Evolutionary conservation across 2,329 filamentous ascomycete species (phyloP), one percentile per base, ranked within the genome.

Genomic region (Drechslerella stenobrocha): DNA sequence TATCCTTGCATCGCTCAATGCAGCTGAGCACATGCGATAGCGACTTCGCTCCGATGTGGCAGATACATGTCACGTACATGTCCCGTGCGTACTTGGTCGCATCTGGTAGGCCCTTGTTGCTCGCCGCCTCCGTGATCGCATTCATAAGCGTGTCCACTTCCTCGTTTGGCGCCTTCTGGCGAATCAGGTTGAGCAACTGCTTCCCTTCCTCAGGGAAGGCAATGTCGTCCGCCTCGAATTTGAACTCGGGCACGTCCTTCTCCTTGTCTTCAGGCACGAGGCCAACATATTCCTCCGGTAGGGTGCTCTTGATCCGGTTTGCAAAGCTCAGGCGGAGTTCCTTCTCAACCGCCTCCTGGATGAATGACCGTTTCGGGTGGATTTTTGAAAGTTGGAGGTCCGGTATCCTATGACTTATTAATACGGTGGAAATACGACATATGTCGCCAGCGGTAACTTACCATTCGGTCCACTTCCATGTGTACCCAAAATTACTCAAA

Each of bases 401-500:
- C 13, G 91, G 89, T 47, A 88, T 82, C 83, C 83, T 85, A 47
- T 20, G 3, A 20, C 9, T 13, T n/a, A 18, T 34, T 20, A 18
- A n/a, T 42, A 42, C 9, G 2, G 2, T 20, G 13, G 13, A 42
- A 13, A 4, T 5, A 20, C 7, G 9, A 18, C 13, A 5, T 7
- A 9, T 18, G 9, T 3, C 22, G 13, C 3, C 8, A 18, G 4
- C 6, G n/a, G 23, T 18, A 40, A 77, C 80, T 73, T 76, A 84
- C 93, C 93, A 98, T 78, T 98, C 93, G 13, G 88, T 87, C 93
- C 93, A 98, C 78, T 97, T 97, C 93, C 93, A 98, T 7, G 93
- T 93, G 76, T 97, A 98, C 53, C 95, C 93, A 75, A 98, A 98
- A 79, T 98, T 98, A 78, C 91, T 96, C 71, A 98, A 79, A 79